Conservation (phyloP, 106 monocot species). For the Cymbidium sinense region DNA sequence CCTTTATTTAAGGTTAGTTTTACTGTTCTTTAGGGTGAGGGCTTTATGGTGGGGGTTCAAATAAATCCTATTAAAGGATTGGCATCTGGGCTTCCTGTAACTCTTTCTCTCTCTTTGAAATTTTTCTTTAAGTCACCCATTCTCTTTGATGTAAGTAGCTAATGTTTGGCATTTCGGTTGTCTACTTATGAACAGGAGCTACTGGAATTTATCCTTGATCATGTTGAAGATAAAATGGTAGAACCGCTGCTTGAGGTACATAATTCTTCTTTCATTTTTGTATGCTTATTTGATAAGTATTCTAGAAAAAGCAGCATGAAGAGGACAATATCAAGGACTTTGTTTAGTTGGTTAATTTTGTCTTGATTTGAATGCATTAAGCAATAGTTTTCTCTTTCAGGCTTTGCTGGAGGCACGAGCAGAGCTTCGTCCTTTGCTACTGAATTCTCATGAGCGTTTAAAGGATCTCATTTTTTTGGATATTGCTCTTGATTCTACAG, state of each 20-base stretch:
- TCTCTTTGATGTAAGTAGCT: neutral
- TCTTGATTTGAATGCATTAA: neutral
- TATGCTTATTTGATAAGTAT: neutral
- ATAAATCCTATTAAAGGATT: slow-evolving; percentile 89
- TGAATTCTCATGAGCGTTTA: slow-evolving; percentile 63
- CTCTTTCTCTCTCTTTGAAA: neutral
- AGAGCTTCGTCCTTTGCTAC: slow-evolving; percentile 66
- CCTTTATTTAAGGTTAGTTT: slow-evolving; percentile 8
- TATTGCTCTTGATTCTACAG: slow-evolving; percentile 91
- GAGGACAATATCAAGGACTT: neutral
- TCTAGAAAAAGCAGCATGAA: neutral
- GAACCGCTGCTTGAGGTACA: slow-evolving; percentile 82
- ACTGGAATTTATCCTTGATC: slow-evolving; percentile 59
- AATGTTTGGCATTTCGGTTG: slow-evolving; percentile 4
- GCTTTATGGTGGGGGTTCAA: slow-evolving; percentile 96
- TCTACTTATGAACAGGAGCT: slow-evolving; percentile 40
- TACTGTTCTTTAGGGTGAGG: slow-evolving; percentile 64
- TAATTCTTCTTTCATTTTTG: neutral
- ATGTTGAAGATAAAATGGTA: slow-evolving; percentile 73
- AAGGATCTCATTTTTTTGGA: slow-evolving; percentile 95
- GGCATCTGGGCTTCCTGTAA: slow-evolving; percentile 90
- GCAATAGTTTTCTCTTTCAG: slow-evolving; percentile 26
- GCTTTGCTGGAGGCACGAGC: slow-evolving; percentile 78
- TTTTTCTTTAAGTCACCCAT: neutral
- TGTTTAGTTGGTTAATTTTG: neutral